Evolutionary conservation across 352 stramenopile genomes (phyloP), one percentile per base, ranked within the genome.

Genomic region (Globisporangium mamillatum): DNA sequence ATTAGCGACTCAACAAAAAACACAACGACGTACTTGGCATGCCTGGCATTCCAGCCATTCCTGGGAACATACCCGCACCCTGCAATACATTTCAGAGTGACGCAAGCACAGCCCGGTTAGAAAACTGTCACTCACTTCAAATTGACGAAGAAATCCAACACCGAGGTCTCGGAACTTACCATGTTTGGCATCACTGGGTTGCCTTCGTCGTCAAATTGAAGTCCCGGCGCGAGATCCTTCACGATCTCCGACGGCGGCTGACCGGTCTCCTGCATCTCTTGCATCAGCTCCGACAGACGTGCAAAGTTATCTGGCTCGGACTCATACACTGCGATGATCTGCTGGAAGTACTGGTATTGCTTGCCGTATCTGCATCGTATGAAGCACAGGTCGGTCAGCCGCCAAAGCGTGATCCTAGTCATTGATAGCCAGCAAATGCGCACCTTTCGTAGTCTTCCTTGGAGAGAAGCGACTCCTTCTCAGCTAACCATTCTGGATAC

Each of bases 281-380:
- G 94, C 95, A 99, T 99, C 32, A 99, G 86, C 73, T 99, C 92
- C 73, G 98, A 98, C 38, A 99, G 78, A 6, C 92, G 81, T 60
- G 83, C 74, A 68, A 97, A 98, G 82, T 99, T 99, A 69, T 98
- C 91, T 2, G 97, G 97, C 73, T 99, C 95, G 9, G 88, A 97
- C 66, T 99, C 97, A 76, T 99, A 99, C 14, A 97, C 81, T n/a
- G 90, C 84, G 8, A 99, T 89, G 60, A 99, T 97, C 66, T 91
- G 79, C 81, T 99, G 97, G 77, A 99, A 99, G 72, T 96, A 98
- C 72, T 98, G 86, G 76, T 99, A 99, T 85, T 99, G 96, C 70
- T 96, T 96, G 66, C 94, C 95, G 68, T 98, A 98, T 81, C 84
- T 94, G 55, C 12, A 22, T 18, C 46, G 12, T 4, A 18, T 34